Percentiles rank a stretch among this genome's conserved stretches.
These are phyloP conservation scores for Alectoria sarmentosa DNA, from an alignment of 495 filamentous ascomycete species.

Conservation along the genomic window DNA sequence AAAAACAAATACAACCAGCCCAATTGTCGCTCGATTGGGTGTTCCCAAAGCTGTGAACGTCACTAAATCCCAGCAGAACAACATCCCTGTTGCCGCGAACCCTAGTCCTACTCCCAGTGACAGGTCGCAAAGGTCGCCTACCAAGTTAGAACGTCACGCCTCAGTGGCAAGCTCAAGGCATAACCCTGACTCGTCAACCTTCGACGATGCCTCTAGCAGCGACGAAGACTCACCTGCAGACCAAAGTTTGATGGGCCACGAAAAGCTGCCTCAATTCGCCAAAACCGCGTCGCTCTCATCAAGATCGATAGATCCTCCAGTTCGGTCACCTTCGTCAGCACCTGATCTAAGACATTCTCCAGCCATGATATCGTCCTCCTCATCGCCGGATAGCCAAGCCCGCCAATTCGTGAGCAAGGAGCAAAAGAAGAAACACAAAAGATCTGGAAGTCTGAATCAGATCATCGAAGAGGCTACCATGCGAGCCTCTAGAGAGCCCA, in stretches of 20 bases:
- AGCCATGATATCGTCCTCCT: constrained; percentile 17
- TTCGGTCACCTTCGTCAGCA: constrained; percentile 25
- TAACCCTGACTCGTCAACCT: constrained; percentile 24
- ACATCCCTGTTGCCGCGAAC: constrained; percentile 11
- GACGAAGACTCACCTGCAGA: constrained; percentile 29
- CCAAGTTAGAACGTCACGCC: constrained; percentile 17
- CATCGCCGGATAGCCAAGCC: constrained; percentile 20
- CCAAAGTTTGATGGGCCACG: constrained; percentile 29
- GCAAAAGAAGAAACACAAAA: constrained; percentile 25
- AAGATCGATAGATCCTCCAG: constrained; percentile 14
- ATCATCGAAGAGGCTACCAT: constrained; percentile 29
- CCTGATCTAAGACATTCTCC: constrained; percentile 23
- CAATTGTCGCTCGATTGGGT: constrained; percentile 27
- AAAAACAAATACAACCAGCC: constrained; percentile 23
- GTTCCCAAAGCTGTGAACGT: constrained; percentile 28
- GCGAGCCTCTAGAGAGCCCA: constrained; percentile 26
- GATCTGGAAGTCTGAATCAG: constrained; percentile 28
- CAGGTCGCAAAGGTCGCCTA: constrained; percentile 10
- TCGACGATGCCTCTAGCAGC: constrained; percentile 28
- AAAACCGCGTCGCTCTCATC: constrained; percentile 18
- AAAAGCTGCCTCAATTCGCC: constrained; percentile 22
- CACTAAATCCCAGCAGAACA: constrained; percentile 21
- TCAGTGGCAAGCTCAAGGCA: constrained; percentile 23
- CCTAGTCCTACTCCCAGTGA: constrained; percentile 14
- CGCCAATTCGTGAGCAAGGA: constrained; percentile 12